These are phyloP conservation scores for Fusarium anthophilum DNA, from an alignment of 2,329 filamentous ascomycete species.

Conservation along the genomic window DNA sequence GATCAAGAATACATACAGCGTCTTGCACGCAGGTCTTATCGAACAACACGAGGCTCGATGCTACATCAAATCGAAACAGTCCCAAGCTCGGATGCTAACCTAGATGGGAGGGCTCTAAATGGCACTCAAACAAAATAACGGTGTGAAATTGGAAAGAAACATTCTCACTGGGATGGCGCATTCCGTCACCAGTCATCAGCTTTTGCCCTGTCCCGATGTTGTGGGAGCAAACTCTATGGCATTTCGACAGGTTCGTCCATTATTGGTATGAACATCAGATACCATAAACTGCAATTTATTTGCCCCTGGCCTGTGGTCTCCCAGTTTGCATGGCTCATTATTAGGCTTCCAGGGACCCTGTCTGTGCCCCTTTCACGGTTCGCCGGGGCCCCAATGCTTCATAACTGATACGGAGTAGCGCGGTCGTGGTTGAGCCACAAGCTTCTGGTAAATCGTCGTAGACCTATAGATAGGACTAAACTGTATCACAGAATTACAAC, in stretches of 20 bases:
- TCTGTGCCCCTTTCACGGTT: conserved; percentile 29
- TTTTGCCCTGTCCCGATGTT: background rate
- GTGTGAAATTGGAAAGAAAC: background rate
- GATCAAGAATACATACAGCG: background rate
- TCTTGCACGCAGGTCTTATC: background rate
- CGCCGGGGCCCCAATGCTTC: background rate
- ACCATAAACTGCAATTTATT: conserved; percentile 22
- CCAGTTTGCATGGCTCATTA: conserved; percentile 18
- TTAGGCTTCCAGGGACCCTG: conserved; percentile 8
- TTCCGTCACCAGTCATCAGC: conserved; percentile 7
- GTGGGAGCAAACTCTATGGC: background rate
- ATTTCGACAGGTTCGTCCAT: background rate
- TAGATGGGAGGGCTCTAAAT: background rate
- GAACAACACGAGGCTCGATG: background rate
- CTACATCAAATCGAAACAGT: background rate
- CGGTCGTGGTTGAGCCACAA: background rate
- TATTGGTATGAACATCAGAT: conserved; percentile 15
- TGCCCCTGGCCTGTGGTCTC: conserved; percentile 2
- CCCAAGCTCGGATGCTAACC: background rate
- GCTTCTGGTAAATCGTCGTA: background rate
- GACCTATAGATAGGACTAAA: background rate
- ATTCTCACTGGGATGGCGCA: background rate
- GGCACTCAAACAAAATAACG: background rate
- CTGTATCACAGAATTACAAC: background rate
- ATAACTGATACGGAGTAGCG: background rate